Evolutionary conservation across 345 rosid species (phyloP).

Genomic region (Cardamine chenopodiifolia): DNA sequence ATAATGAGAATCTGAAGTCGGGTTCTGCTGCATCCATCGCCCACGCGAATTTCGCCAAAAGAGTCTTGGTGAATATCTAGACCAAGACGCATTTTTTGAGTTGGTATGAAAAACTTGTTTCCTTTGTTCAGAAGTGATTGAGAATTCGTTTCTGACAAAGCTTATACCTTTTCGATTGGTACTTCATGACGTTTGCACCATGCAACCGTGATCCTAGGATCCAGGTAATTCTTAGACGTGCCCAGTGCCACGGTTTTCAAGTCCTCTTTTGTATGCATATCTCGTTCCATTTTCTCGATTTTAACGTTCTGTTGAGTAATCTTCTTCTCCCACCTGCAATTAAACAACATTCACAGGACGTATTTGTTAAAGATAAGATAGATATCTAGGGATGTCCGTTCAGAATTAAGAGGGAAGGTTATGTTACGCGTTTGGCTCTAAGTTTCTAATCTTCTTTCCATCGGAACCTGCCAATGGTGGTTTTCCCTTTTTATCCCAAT

Average conservation of each 20-base stretch:
- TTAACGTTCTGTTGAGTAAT: slow-evolving; percentile 58
- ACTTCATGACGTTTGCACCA: slow-evolving; percentile 99
- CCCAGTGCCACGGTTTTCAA: slow-evolving; percentile 93
- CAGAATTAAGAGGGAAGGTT: slow-evolving; percentile 22
- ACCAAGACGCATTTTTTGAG: background rate
- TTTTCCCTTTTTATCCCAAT: slow-evolving; percentile 86
- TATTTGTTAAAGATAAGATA: slow-evolving; percentile 5
- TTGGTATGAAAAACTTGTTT: background rate
- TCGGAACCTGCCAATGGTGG: slow-evolving; percentile 80
- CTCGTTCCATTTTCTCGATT: slow-evolving; percentile 79
- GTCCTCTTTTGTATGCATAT: slow-evolving; percentile 79
- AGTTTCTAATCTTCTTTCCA: slow-evolving; percentile 82
- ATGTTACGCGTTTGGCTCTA: slow-evolving; percentile 79
- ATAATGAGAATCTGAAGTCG: slow-evolving; percentile 74
- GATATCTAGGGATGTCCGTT: background rate
- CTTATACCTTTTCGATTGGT: slow-evolving; percentile 91
- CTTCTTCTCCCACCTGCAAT: slow-evolving; percentile 74
- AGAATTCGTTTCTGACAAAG: slow-evolving; percentile 7
- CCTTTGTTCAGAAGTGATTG: background rate
- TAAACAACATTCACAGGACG: slow-evolving; percentile 12
- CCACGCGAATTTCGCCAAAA: slow-evolving; percentile 91
- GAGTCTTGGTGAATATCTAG: slow-evolving; percentile 94
- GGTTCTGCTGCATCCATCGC: slow-evolving; percentile 97
- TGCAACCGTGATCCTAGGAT: slow-evolving; percentile 96
- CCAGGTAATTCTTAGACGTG: slow-evolving; percentile 92